A percentile compares a stretch with the other conserved stretches of the same genome.
phyloP scores from a whole-genome alignment of 208 protist genomes.

The Jaenimonas drosophilae region DNA sequence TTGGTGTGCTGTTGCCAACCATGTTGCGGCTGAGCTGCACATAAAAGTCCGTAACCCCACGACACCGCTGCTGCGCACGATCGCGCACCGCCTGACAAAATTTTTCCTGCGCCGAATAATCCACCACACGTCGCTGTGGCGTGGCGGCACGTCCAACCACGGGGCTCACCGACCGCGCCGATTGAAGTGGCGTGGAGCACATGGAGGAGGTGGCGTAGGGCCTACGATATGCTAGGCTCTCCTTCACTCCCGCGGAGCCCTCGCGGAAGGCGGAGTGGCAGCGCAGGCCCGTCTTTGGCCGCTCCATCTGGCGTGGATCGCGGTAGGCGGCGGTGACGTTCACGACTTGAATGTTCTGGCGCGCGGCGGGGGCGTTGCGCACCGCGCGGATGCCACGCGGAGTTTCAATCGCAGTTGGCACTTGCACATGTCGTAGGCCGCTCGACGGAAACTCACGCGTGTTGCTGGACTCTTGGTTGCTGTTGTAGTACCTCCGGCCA shows the following conservation, averaged over 20 bases:
- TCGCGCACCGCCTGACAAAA: constrained; percentile 72
- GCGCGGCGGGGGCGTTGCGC: constrained; percentile 15
- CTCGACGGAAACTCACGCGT: constrained; percentile 45
- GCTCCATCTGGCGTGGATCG: constrained; percentile 43
- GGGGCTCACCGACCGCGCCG: too few relatives aligned
- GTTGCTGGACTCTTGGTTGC: constrained; percentile 33
- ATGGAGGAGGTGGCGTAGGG: too few relatives aligned
- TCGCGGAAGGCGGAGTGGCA: constrained; percentile 18
- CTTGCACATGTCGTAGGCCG: constrained; percentile 33
- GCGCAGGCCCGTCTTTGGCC: constrained; percentile 21
- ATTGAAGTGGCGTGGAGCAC: too few relatives aligned
- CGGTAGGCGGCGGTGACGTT: constrained; percentile 59
- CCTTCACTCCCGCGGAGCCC: constrained; percentile 6
- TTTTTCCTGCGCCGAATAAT: constrained; percentile 44
- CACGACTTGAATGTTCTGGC: constrained; percentile 72
- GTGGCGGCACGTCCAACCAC: neutral
- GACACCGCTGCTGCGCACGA: constrained; percentile 47
- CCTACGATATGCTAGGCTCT: neutral
- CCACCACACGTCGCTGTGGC: constrained; percentile 4
- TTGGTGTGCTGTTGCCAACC: constrained; percentile 24
- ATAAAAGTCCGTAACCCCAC: constrained; percentile 66
- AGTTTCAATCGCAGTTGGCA: constrained; percentile 16
- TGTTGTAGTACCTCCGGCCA: constrained; percentile 12
- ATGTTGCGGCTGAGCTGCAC: constrained; percentile 55
- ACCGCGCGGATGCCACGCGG: constrained; percentile 52